A percentile compares a stretch with the other conserved stretches of the same genome.
phyloP scores from a whole-genome alignment of 2,329 filamentous ascomycete species.

The Pseudocercospora musae region DNA sequence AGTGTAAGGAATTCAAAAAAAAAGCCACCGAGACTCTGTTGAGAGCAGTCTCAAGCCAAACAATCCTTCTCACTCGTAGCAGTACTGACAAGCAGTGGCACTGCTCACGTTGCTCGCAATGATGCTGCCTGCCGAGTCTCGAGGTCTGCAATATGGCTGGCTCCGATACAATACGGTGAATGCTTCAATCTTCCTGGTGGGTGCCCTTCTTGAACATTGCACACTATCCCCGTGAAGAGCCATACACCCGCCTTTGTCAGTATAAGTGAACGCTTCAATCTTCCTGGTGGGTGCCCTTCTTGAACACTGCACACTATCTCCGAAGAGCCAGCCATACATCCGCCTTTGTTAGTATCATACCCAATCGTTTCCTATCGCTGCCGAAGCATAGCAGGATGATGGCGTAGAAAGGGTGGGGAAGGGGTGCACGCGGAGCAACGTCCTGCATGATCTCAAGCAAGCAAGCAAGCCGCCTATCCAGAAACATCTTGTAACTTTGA shows the following conservation, averaged over 20 bases:
- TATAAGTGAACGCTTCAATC: no score
- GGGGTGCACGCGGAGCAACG: not conserved
- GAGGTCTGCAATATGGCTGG: not conserved
- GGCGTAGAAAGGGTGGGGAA: not conserved
- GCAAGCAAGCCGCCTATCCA: not conserved
- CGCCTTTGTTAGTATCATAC: no score
- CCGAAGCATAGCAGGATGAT: not conserved
- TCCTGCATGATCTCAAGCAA: not conserved
- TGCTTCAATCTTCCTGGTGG: no score
- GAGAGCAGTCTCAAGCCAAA: not conserved
- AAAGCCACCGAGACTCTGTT: not conserved
- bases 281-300: no score
- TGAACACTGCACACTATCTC: no score
- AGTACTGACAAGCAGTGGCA: not conserved
- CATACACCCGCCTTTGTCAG: no score
- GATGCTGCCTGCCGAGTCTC: no score
- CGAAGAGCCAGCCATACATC: no score
- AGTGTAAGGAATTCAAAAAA: not conserved
- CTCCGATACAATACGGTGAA: not conserved
- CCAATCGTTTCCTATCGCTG: not conserved
- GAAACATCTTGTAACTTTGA: not conserved
- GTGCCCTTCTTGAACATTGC: no score
- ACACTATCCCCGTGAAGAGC: no score
- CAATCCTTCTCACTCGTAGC: not conserved
- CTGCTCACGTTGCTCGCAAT: not conserved